These are phyloP conservation scores for Pancytospora philotis DNA, from an alignment of 371 early-diverging fungal species.

Conservation along the genomic window DNA sequence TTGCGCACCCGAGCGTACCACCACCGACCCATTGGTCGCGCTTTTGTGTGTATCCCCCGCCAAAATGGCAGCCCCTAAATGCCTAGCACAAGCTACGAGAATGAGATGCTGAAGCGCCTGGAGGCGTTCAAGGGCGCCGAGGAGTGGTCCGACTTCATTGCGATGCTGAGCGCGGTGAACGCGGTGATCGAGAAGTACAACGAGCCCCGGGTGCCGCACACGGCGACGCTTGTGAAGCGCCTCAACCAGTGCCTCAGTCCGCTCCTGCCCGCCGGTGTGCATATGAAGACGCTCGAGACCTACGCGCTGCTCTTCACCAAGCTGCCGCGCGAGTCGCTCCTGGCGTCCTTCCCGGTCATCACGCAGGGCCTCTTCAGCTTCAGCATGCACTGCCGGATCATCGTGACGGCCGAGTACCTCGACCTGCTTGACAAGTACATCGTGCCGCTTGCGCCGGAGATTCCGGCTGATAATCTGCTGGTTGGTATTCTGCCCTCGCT, in stretches of 20 bases:
- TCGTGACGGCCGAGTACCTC: constrained; percentile 40
- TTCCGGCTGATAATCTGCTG: constrained; percentile 32
- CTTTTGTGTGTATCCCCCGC: background rate
- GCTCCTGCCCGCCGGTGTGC: constrained; percentile 91
- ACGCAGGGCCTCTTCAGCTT: constrained; percentile 52
- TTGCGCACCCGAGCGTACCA: too few relatives aligned
- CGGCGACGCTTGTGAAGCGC: constrained; percentile 78
- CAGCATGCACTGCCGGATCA: constrained; percentile 35
- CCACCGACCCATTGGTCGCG: background rate
- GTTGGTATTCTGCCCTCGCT: constrained; percentile 45
- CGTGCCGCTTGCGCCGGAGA: constrained; percentile 14
- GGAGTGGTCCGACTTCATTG: constrained; percentile 60
- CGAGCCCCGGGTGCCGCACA: constrained; percentile 8
- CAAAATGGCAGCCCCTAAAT: background rate
- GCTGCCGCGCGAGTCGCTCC: constrained; percentile 28
- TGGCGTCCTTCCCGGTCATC: constrained; percentile 38
- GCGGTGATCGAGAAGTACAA: constrained; percentile 46
- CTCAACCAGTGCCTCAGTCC: constrained; percentile 92
- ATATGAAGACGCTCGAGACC: constrained; percentile 80
- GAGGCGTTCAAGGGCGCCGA: constrained; percentile 57
- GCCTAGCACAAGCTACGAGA: constrained; percentile 45
- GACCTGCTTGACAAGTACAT: constrained; percentile 47
- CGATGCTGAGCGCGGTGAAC: constrained; percentile 44
- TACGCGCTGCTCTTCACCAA: constrained; percentile 71
- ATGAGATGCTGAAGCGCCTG: constrained; percentile 53